Evolutionary conservation across 495 filamentous ascomycete genomes (phyloP).

Genomic region (Aspergillus steynii): DNA sequence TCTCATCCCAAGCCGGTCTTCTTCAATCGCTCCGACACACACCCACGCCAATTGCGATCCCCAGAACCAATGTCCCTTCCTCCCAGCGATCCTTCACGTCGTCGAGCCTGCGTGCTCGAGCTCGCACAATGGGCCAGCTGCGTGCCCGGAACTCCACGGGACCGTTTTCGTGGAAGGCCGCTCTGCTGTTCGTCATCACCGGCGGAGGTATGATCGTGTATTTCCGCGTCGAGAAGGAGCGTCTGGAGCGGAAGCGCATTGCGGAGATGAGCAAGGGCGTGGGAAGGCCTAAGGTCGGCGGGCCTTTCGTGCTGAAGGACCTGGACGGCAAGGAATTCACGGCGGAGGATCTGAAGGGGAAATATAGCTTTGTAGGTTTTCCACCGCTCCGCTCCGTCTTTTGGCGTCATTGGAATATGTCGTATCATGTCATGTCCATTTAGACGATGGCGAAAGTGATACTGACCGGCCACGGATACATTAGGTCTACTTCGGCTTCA

Average conservation of each 20-base stretch:
- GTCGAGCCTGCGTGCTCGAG: conserved; percentile 24
- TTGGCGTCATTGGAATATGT: neutral
- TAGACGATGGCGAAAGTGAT: neutral
- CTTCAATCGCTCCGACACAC: conserved; percentile 21
- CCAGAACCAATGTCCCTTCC: conserved; percentile 7
- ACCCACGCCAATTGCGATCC: conserved; percentile 11
- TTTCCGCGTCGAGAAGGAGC: conserved; percentile 86
- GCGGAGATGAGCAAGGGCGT: conserved; percentile 91
- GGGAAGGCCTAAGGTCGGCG: conserved; percentile 89
- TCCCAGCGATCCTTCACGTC: conserved; percentile 32
- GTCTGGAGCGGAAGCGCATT: conserved; percentile 81
- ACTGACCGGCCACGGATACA: neutral
- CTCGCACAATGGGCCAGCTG: conserved; percentile 47
- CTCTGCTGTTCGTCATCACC: conserved; percentile 77
- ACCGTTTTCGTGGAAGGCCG: conserved; percentile 90
- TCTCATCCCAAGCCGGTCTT: conserved; percentile 19
- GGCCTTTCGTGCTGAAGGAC: conserved; percentile 78
- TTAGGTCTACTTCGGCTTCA: conserved; percentile 96
- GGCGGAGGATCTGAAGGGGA: conserved; percentile 78
- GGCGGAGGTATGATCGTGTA: conserved; percentile 79
- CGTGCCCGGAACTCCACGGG: conserved; percentile 43
- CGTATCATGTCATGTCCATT: neutral
- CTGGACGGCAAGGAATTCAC: conserved; percentile 75
- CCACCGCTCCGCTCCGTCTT: neutral
- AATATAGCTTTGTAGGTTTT: conserved; percentile 67